Evolutionary conservation across 345 rosid genomes (phyloP), one percentile per base, ranked within the genome.

Genomic region (Camelina neglecta): DNA sequence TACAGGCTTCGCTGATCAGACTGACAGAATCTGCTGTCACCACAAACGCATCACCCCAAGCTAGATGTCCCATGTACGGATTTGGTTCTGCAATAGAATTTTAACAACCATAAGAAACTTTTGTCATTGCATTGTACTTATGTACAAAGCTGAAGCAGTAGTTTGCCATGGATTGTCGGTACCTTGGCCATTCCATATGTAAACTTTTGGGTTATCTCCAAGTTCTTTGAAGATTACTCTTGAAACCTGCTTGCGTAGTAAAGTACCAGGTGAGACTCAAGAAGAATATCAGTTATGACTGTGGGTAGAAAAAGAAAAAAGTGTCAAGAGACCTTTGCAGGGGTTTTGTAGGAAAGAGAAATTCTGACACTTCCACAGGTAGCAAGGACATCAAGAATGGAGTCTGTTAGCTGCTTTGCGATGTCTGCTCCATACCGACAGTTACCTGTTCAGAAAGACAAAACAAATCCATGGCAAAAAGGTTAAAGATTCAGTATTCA

Each of bases 1-100:
- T 95, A 87, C 98, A 92, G 65, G 90, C 97, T 82, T 95, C 99
- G 39, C 99, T 95, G 72, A 95, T 85, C 82, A 85, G 77, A 74
- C 97, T 92, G 78, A 95, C 89, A 57, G 99, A 95, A 85, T 92
- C 99, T 35, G 99, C 96, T 13, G 98, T 89, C 70, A 95, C 80
- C 66, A 95, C 88, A 83, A 95, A 95, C 63, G 99, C 94, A 89
- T 92, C 97, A 16, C 92, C 99, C 99, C 99, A 95, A 56, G 99
- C 99, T 82, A 92, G 82, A 84, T 95, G 91, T 42, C 98, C 98
- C 91, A 86, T 85, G 31, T 90, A 88, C 3, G 97, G 96, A 83
- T 90, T 83, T 72, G 99, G 96, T 71, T 89, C 97, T 95, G 87
- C 54, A 86, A 42, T 12, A 64, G 42, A 58, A 80, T 31, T 47